Conservation (phyloP, 257 asterid genomes). For the Rehmannia glutinosa region DNA sequence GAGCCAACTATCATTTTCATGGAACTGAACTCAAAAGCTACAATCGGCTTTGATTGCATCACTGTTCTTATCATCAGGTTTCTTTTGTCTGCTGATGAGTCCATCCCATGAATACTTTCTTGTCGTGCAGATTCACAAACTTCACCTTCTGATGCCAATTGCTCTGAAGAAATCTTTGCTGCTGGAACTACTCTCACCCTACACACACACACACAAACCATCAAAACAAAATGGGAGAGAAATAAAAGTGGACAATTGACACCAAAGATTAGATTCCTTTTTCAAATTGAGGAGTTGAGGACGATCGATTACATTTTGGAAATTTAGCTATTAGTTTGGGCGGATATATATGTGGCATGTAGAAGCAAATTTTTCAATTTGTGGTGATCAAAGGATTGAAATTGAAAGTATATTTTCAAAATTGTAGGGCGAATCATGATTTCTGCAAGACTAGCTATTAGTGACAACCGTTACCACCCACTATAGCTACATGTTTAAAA, state of each 20-base stretch:
- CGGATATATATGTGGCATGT: background rate
- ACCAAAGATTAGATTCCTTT: too few species aligned
- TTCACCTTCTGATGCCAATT: background rate
- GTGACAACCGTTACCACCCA: too few species aligned
- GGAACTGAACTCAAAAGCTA: slow-evolving; percentile 1
- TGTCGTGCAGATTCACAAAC: background rate
- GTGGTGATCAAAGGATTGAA: too few species aligned
- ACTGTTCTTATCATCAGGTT: background rate
- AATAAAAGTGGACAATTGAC: background rate
- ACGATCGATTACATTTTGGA: background rate
- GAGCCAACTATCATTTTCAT: slow-evolving; percentile 12
- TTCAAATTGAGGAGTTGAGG: too few species aligned
- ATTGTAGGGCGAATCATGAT: too few species aligned
- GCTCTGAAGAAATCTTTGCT: background rate
- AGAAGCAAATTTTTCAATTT: too few species aligned
- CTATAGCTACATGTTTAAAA: too few species aligned
- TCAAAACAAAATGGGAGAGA: background rate
- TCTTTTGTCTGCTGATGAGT: background rate
- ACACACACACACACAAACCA: background rate
- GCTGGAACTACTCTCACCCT: background rate
- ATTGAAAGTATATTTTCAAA: too few species aligned
- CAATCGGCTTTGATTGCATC: background rate
- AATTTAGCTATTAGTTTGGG: too few species aligned
- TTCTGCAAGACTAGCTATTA: too few species aligned
- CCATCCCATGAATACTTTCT: background rate